These are phyloP conservation scores for Phytophthora fragariae DNA, from an alignment of 352 stramenopile species.

Conservation along the genomic window DNA sequence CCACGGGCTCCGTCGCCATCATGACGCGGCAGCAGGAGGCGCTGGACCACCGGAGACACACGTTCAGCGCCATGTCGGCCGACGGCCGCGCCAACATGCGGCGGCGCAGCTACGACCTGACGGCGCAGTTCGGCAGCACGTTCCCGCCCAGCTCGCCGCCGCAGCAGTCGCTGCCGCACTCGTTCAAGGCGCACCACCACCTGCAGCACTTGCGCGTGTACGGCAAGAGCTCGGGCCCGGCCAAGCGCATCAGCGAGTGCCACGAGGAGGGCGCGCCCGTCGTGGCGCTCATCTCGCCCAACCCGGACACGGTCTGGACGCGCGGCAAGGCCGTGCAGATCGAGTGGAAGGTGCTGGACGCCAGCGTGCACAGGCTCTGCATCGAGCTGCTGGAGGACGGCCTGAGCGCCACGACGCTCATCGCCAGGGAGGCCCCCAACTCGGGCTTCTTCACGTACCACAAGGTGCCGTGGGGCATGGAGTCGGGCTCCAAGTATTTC, in stretches of 20 bases:
- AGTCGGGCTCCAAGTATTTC: conserved; percentile 81
- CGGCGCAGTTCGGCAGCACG: conserved; percentile 38
- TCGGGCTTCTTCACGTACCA: conserved; percentile 72
- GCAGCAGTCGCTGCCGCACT: conserved; percentile 24
- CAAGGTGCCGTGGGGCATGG: conserved; percentile 88
- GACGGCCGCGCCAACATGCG: conserved; percentile 52
- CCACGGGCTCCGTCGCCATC: conserved; percentile 51
- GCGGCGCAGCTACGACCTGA: conserved; percentile 57
- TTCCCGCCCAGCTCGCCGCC: conserved; percentile 29
- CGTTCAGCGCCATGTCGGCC: conserved; percentile 54
- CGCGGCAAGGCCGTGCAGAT: conserved; percentile 75
- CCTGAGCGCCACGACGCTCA: conserved; percentile 69
- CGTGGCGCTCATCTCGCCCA: conserved; percentile 50
- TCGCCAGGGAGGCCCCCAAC: conserved; percentile 70
- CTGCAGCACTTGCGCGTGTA: conserved; percentile 68
- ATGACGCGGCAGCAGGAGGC: conserved; percentile 49
- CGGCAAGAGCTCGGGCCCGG: conserved; percentile 39
- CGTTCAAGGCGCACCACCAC: conserved; percentile 45
- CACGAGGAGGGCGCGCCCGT: conserved; percentile 52
- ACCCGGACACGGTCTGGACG: conserved; percentile 67
- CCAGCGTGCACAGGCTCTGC: conserved; percentile 47
- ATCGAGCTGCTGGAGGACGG: conserved; percentile 81
- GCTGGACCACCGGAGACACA: conserved; percentile 48
- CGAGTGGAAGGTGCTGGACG: conserved; percentile 77
- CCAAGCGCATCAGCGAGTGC: conserved; percentile 33